phyloP scores from a whole-genome alignment of 2,329 filamentous ascomycete species.

The Calonectria honghensis region DNA sequence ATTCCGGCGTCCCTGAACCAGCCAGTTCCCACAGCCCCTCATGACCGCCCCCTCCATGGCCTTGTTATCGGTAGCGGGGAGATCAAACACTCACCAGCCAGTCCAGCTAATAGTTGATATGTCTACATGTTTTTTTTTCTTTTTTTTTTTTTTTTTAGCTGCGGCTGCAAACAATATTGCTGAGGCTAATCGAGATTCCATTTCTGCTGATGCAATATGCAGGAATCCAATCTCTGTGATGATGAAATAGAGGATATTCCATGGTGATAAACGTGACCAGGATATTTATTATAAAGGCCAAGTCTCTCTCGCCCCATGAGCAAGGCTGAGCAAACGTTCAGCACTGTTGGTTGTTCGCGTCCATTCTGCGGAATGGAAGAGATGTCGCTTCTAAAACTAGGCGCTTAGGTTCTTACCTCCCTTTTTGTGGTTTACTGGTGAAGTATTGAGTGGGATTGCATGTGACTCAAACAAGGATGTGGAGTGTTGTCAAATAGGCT shows the following conservation, averaged over 20 bases:
- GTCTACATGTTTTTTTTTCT: background rate
- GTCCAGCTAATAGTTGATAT: conserved; percentile 39
- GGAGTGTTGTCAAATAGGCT: background rate
- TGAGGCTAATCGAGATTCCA: background rate
- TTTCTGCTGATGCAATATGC: background rate
- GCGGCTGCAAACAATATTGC: background rate
- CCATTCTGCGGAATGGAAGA: background rate
- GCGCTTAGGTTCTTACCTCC: background rate
- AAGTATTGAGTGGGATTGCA: background rate
- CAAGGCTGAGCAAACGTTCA: background rate
- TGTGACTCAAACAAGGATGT: background rate
- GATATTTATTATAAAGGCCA: background rate
- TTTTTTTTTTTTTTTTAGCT: background rate
- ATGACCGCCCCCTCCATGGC: conserved; percentile 88
- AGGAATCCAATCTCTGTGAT: background rate
- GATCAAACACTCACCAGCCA: conserved; percentile 63
- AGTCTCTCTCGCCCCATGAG: background rate
- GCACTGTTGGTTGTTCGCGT: background rate
- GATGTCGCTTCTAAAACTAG: background rate
- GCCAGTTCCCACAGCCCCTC: conserved; percentile 82
- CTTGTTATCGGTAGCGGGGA: conserved; percentile 83
- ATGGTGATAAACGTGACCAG: background rate
- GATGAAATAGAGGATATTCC: background rate
- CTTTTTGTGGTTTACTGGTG: background rate
- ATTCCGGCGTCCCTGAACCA: conserved; percentile 75